These are phyloP conservation scores for Podila epigama DNA, from an alignment of 192 early-diverging fungal genomes.

Conservation along the genomic window DNA sequence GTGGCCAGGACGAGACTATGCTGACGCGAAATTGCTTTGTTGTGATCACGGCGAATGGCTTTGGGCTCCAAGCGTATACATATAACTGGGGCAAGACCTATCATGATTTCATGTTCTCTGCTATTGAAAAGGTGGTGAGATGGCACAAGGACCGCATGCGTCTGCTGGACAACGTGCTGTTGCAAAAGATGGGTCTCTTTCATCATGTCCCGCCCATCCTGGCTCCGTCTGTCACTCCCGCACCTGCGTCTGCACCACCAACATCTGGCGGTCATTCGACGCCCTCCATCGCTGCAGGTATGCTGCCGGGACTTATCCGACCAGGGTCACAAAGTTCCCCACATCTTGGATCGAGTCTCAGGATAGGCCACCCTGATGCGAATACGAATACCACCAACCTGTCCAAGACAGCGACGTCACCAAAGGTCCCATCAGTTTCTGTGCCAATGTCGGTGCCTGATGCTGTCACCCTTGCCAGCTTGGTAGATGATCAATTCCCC, in stretches of 20 bases:
- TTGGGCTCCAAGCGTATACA: constrained; percentile 50
- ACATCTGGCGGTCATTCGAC: not conserved
- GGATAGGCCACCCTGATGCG: constrained; percentile 8
- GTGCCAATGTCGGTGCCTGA: constrained; percentile 14
- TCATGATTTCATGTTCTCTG: constrained; percentile 55
- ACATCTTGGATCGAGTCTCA: constrained; percentile 32
- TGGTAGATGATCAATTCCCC: constrained; percentile 49
- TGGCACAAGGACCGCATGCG: constrained; percentile 59
- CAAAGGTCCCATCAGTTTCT: constrained; percentile 17
- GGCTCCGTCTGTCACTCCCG: constrained; percentile 1
- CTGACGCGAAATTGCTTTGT: constrained; percentile 54
- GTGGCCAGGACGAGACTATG: constrained; percentile 24
- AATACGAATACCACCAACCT: constrained; percentile 6
- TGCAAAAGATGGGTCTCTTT: constrained; percentile 71
- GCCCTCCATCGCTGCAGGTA: not conserved
- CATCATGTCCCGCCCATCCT: constrained; percentile 55
- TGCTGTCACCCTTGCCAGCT: constrained; percentile 19
- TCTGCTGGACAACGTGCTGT: constrained; percentile 58
- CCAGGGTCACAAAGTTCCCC: constrained; percentile 21
- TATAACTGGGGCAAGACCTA: constrained; percentile 61
- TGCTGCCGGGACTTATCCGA: constrained; percentile 8
- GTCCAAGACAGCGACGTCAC: constrained; percentile 18
- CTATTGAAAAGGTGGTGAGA: constrained; percentile 46
- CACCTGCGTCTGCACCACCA: constrained; percentile 1
- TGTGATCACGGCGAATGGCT: constrained; percentile 54